Conservation (phyloP, 305 asterid genomes). For the Fraxinus floribunda region DNA sequence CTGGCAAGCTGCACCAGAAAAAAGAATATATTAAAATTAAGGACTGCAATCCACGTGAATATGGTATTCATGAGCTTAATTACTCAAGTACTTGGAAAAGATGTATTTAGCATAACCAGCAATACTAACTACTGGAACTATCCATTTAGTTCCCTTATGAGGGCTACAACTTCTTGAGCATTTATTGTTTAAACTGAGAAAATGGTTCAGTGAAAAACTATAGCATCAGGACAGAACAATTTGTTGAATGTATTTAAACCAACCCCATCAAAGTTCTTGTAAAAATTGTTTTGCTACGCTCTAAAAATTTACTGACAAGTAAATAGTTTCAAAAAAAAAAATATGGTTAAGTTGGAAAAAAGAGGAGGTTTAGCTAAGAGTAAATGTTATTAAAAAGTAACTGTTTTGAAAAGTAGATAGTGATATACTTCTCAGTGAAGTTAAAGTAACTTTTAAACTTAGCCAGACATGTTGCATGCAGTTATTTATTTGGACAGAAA, state of each 20-base stretch:
- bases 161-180: neutral
- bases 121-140: neutral
- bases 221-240: neutral
- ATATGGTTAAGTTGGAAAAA: neutral
- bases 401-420: neutral
- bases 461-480: neutral
- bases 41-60: neutral
- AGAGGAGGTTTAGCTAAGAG: neutral
- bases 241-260: neutral
- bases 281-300: neutral
- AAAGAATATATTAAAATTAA: neutral
- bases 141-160: neutral
- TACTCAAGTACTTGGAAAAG: neutral
- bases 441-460: neutral
- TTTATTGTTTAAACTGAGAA: neutral
- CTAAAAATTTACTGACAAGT: neutral
- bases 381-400: neutral
- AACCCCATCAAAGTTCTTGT: neutral
- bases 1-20: conserved; percentile 55
- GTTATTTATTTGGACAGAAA: neutral
- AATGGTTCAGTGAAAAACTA: neutral
- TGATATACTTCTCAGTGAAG: neutral
- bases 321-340: neutral
- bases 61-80: neutral
- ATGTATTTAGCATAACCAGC: neutral